phyloP scores from a whole-genome alignment of 2,329 filamentous ascomycete genomes.

The Rutstroemia sp. region DNA sequence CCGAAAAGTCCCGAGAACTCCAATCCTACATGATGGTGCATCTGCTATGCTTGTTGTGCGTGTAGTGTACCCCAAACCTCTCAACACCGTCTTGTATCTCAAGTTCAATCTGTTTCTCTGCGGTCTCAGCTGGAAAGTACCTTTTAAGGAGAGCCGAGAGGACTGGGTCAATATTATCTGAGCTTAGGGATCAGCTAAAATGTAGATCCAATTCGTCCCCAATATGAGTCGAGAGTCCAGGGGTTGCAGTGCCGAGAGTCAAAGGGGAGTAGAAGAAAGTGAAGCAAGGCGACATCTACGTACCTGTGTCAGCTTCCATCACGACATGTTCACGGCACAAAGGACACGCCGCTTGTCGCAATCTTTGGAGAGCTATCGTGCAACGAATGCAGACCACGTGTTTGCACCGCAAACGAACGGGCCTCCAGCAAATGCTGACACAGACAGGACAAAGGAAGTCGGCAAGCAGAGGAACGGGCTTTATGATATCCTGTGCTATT shows the following conservation, averaged over 20 bases:
- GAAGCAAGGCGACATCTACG: slow-evolving; percentile 21
- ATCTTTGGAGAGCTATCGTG: slow-evolving; percentile 70
- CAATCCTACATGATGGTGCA: slow-evolving; percentile 50
- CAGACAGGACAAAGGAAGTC: slow-evolving; percentile 81
- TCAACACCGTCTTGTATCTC: slow-evolving; percentile 69
- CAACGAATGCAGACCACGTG: slow-evolving; percentile 83
- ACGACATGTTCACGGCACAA: slow-evolving; percentile 68
- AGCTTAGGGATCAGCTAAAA: background rate
- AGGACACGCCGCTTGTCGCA: slow-evolving; percentile 61
- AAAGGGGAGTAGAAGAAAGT: background rate
- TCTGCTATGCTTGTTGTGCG: slow-evolving; percentile 38
- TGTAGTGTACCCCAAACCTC: slow-evolving; percentile 60
- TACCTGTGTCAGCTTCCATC: slow-evolving; percentile 59
- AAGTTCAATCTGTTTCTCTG: slow-evolving; percentile 61
- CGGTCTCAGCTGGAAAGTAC: slow-evolving; percentile 67
- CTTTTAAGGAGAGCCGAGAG: slow-evolving; percentile 63
- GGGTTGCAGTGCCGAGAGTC: background rate
- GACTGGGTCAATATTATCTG: slow-evolving; percentile 62
- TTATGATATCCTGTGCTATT: slow-evolving; percentile 64
- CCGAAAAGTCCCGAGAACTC: too few species aligned
- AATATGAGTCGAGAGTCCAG: background rate
- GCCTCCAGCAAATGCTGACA: slow-evolving; percentile 70
- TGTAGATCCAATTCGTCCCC: background rate
- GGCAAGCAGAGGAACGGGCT: slow-evolving; percentile 71
- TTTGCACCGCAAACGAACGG: slow-evolving; percentile 66